Percentiles rank a stretch among this genome's conserved stretches.
Conservation (phyloP, 2,329 filamentous ascomycete species). For the Chaetothyriales sp. region DNA sequence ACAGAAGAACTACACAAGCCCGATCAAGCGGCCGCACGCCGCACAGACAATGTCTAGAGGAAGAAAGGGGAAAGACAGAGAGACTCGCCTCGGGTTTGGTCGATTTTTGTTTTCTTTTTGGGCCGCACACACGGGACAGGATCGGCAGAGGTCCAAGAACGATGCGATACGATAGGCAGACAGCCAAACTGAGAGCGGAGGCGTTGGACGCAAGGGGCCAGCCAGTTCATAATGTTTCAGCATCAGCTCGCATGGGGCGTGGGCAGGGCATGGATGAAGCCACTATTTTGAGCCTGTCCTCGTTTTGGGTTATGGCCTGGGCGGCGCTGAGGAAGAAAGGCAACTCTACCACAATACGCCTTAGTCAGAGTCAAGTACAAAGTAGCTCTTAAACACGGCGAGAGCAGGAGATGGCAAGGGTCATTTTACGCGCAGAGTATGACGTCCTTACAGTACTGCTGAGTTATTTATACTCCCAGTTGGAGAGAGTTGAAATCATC, state of each 20-base stretch:
- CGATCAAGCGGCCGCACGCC: background rate
- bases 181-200: background rate
- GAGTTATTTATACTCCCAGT: no score
- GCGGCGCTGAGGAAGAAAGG: background rate
- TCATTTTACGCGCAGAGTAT: background rate
- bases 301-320: background rate
- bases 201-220: background rate
- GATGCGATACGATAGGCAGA: background rate
- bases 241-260: background rate
- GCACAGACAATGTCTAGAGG: background rate
- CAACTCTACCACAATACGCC: background rate
- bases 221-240: background rate
- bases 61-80: background rate
- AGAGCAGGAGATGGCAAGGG: background rate
- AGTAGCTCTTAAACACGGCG: background rate
- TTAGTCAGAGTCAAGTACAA: background rate
- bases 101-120: no score
- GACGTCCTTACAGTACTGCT: background rate
- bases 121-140: background rate
- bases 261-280: background rate
- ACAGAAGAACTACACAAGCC: background rate
- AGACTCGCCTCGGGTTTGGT: no score
- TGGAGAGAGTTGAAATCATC: no score
- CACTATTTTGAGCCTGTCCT: background rate
- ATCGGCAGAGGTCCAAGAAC: background rate